These are phyloP conservation scores for Dendrothele bispora DNA, from an alignment of 768 basidiomycete species.

Conservation along the genomic window DNA sequence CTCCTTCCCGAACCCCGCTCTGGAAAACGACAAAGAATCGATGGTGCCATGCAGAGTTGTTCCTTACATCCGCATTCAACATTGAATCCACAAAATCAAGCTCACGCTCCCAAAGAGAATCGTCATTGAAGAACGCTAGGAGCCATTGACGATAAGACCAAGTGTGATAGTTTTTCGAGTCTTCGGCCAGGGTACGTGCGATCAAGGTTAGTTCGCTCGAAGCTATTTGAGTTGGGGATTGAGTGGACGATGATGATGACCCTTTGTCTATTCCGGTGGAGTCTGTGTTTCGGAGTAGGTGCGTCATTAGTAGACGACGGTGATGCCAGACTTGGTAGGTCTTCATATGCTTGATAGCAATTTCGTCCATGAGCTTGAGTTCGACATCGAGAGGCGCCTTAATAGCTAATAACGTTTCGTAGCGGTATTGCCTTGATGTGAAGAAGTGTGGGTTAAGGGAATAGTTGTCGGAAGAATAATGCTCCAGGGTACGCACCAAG, in stretches of 20 bases:
- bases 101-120: constrained; percentile 72
- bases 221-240: too few relatives aligned
- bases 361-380: constrained; percentile 81
- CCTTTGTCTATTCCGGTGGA: too few relatives aligned
- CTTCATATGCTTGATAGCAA: constrained; percentile 84
- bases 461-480: too few relatives aligned
- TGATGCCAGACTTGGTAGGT: constrained; percentile 99
- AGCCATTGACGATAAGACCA: constrained; percentile 99
- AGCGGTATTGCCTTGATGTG: constrained; percentile 87
- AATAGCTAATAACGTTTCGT: constrained; percentile 76
- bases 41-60: constrained; percentile 98
- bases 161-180: constrained; percentile 98
- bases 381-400: constrained; percentile 72
- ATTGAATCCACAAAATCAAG: constrained; percentile 73
- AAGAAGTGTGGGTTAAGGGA: neutral
- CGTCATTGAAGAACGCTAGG: constrained; percentile 78
- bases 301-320: constrained; percentile 70
- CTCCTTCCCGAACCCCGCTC: constrained; percentile 59
- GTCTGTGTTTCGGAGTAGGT: constrained; percentile 47
- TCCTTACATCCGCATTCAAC: constrained; percentile 76
- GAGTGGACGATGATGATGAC: constrained; percentile 45
- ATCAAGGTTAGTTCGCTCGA: constrained; percentile 80
- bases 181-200: constrained; percentile 64
- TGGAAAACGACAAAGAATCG: constrained; percentile 86
- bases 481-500: constrained; percentile 77